Conservation (phyloP, 495 filamentous ascomycete species). For the Penicillium tannophilum region DNA sequence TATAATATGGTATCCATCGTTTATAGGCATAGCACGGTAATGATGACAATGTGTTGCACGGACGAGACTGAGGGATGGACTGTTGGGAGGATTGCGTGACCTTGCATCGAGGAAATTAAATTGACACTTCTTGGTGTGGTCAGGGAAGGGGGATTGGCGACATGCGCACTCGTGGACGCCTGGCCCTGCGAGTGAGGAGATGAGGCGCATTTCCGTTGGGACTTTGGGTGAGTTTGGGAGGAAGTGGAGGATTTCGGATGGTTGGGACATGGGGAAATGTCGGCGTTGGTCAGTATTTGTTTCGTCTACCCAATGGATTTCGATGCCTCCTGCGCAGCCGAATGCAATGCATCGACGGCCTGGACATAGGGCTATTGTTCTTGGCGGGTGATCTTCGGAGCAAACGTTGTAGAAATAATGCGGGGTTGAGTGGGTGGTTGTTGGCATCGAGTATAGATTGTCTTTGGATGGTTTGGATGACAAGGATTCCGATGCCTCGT, state of each 20-base stretch:
- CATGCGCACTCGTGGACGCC: slow-evolving; percentile 38
- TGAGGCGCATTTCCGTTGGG: slow-evolving; percentile 58
- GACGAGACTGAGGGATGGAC: slow-evolving; percentile 33
- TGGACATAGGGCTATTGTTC: slow-evolving; percentile 69
- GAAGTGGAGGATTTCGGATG: slow-evolving; percentile 69
- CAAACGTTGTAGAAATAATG: slow-evolving; percentile 61
- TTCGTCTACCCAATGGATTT: slow-evolving; percentile 73
- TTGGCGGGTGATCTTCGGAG: slow-evolving; percentile 64
- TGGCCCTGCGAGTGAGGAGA: slow-evolving; percentile 63
- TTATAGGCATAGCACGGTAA: slow-evolving; percentile 67
- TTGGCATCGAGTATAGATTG: slow-evolving; percentile 19
- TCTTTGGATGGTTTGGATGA: slow-evolving; percentile 9
- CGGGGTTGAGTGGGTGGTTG: slow-evolving; percentile 29
- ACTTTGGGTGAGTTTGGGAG: slow-evolving; percentile 55
- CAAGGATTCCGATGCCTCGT: not conserved
- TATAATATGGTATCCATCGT: slow-evolving; percentile 69
- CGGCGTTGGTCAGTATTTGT: slow-evolving; percentile 59
- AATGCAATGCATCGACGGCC: slow-evolving; percentile 70
- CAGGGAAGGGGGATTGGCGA: slow-evolving; percentile 28
- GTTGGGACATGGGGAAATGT: slow-evolving; percentile 68
- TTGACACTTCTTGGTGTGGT: slow-evolving; percentile 31
- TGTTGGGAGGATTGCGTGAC: slow-evolving; percentile 31
- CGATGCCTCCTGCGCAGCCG: slow-evolving; percentile 67
- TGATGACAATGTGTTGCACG: slow-evolving; percentile 59
- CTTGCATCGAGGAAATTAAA: slow-evolving; percentile 35